A percentile compares a stretch with the other conserved stretches of the same genome.
phyloP scores from a whole-genome alignment of 768 basidiomycete species.

The Macrolepiota dolichaula region DNA sequence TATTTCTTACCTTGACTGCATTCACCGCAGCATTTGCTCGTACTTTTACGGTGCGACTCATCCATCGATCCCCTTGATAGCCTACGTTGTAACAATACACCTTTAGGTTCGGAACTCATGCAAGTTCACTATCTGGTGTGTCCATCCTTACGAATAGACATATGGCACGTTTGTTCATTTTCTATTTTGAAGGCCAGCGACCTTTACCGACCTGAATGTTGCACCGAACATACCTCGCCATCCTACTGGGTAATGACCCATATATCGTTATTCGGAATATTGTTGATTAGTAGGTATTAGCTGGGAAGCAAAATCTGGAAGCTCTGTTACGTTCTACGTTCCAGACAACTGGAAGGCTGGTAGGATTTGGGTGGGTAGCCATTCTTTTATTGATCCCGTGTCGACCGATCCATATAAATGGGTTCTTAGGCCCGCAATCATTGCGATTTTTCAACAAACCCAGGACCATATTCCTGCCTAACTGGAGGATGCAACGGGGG shows the following conservation, averaged over 20 bases:
- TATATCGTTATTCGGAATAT: not conserved
- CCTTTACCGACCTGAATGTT: conserved; percentile 56
- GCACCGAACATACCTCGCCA: conserved; percentile 40
- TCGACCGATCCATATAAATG: not conserved
- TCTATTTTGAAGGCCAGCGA: conserved; percentile 30
- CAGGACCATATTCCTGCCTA: conserved; percentile 49
- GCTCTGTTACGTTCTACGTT: conserved; percentile 43
- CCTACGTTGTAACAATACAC: not conserved
- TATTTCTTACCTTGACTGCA: not conserved
- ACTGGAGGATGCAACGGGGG: conserved; percentile 66
- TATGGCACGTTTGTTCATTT: not conserved
- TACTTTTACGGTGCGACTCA: not conserved
- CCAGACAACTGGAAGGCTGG: conserved; percentile 65
- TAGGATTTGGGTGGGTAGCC: conserved; percentile 42
- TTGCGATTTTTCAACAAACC: conserved; percentile 52
- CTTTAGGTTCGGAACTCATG: conserved; percentile 52
- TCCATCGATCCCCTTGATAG: not conserved
- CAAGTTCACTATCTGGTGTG: conserved; percentile 63
- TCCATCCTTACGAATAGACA: not conserved
- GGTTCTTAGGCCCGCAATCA: conserved; percentile 50
- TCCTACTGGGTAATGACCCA: conserved; percentile 36
- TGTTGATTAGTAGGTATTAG: conserved; percentile 16
- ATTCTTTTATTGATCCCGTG: not conserved
- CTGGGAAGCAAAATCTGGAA: conserved; percentile 37
- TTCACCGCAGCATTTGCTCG: not conserved